phyloP scores from a whole-genome alignment of 345 rosid genomes.

The Corchorus olitorius region DNA sequence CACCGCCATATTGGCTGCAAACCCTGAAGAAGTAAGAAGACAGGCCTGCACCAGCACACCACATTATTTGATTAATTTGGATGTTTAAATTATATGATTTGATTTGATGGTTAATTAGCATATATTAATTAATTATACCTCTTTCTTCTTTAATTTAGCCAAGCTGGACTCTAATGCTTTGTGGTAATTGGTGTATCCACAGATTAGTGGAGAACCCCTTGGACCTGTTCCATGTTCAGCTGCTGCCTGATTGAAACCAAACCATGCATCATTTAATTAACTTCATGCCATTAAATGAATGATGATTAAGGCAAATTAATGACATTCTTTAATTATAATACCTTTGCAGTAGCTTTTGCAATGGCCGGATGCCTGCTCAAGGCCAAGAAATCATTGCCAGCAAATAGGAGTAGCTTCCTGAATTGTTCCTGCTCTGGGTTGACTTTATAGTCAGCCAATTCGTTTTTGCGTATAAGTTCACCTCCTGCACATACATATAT shows the following conservation, averaged over 20 bases:
- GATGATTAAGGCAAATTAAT: too few species aligned
- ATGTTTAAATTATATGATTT: too few species aligned
- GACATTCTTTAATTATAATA: conserved; percentile 17
- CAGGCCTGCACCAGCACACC: conserved; percentile 56
- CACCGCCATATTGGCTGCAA: conserved; percentile 88
- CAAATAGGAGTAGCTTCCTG: neutral
- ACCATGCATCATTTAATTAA: too few species aligned
- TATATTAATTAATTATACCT: conserved; percentile 41
- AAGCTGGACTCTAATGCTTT: conserved; percentile 66
- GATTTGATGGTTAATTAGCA: too few species aligned
- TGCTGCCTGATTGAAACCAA: conserved; percentile 53
- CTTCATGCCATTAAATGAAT: too few species aligned
- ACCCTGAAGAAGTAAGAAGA: conserved; percentile 94
- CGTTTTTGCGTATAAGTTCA: neutral
- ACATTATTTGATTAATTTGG: too few species aligned
- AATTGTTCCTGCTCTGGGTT: neutral
- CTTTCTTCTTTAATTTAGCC: conserved; percentile 83
- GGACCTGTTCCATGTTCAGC: conserved; percentile 90
- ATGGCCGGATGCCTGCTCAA: conserved; percentile 82
- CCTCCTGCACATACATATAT: neutral
- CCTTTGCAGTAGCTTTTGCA: conserved; percentile 70
- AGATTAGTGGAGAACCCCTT: conserved; percentile 80
- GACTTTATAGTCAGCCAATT: neutral
- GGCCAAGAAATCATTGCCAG: conserved; percentile 11
- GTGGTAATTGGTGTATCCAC: conserved; percentile 89